Percentiles rank a stretch among this genome's conserved stretches.
Conservation (phyloP, 176 grass and related monocot genomes). For the Lolium multiflorum region DNA sequence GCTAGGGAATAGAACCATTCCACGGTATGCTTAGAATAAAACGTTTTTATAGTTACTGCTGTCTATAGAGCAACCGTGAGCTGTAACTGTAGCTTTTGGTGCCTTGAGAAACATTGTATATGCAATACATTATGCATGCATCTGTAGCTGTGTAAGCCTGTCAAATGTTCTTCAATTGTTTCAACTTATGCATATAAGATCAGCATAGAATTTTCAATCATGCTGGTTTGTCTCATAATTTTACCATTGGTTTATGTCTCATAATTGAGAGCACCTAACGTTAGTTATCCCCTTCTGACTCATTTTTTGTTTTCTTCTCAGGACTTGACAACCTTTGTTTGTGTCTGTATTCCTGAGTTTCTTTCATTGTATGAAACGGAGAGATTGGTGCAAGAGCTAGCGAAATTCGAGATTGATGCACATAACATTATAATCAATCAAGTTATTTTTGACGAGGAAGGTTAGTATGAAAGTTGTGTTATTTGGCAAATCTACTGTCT, state of each 20-base stretch:
- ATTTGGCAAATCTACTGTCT: background rate
- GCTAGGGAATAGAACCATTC: background rate
- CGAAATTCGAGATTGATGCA: constrained; percentile 94
- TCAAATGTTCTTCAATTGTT: background rate
- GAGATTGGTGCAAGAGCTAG: constrained; percentile 98
- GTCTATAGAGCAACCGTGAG: background rate
- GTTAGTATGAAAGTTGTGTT: constrained; percentile 45
- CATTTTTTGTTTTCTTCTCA: constrained; percentile 47
- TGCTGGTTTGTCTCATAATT: constrained; percentile 9
- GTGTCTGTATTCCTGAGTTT: constrained; percentile 98
- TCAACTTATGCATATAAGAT: background rate
- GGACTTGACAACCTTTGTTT: constrained; percentile 99
- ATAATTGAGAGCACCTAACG: constrained; percentile 22
- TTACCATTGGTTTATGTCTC: background rate
- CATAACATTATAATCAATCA: constrained; percentile 99
- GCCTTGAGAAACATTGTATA: background rate
- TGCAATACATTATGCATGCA: background rate
- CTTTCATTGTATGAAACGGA: constrained; percentile 99
- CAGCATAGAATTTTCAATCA: background rate
- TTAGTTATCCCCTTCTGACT: background rate
- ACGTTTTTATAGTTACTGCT: background rate
- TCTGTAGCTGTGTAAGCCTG: background rate
- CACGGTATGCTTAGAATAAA: background rate
- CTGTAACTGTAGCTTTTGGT: background rate
- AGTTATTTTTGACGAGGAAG: constrained; percentile 94